Evolutionary conservation across 768 basidiomycete species (phyloP).

Genomic region (Rhodotorula taiwanensis): DNA sequence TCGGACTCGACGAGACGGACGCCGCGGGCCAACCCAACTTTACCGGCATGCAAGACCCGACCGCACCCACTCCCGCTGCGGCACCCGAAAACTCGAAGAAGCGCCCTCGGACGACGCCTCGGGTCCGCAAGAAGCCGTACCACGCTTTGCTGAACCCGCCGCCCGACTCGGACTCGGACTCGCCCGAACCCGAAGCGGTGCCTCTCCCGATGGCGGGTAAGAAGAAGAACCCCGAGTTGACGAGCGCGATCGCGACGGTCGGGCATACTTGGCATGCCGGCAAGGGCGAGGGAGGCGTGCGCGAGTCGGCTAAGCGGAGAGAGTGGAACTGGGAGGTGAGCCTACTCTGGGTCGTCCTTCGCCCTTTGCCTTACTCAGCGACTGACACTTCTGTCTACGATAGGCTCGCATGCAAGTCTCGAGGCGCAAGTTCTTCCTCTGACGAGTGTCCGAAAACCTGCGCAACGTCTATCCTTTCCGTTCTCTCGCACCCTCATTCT

Average conservation of each 20-base stretch:
- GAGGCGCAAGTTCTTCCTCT: constrained; percentile 62
- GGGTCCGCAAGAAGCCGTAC: constrained; percentile 26
- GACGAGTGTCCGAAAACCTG: too few species aligned
- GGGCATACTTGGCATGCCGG: constrained; percentile 39
- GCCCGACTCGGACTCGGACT: constrained; percentile 6
- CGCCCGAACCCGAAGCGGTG: constrained; percentile 21
- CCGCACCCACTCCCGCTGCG: not conserved
- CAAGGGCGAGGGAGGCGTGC: constrained; percentile 37
- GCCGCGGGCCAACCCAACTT: constrained; percentile 32
- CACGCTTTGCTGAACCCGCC: constrained; percentile 34
- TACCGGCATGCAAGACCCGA: not conserved
- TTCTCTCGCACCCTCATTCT: not conserved
- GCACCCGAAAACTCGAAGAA: constrained; percentile 51
- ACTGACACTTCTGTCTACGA: constrained; percentile 3
- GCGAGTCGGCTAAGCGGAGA: constrained; percentile 58
- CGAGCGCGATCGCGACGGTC: constrained; percentile 34
- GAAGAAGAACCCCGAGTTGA: constrained; percentile 31
- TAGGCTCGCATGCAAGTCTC: constrained; percentile 92
- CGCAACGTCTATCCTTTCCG: not conserved
- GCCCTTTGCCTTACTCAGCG: constrained; percentile 4
- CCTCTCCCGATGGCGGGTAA: constrained; percentile 24
- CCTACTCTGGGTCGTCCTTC: constrained; percentile 24
- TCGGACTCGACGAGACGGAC: constrained; percentile 38
- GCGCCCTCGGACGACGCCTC: constrained; percentile 18
- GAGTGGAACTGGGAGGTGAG: constrained; percentile 87